Evolutionary conservation across 331 rosid genomes (phyloP), one percentile per base, ranked within the genome.

Genomic region (Arachis monticola): DNA sequence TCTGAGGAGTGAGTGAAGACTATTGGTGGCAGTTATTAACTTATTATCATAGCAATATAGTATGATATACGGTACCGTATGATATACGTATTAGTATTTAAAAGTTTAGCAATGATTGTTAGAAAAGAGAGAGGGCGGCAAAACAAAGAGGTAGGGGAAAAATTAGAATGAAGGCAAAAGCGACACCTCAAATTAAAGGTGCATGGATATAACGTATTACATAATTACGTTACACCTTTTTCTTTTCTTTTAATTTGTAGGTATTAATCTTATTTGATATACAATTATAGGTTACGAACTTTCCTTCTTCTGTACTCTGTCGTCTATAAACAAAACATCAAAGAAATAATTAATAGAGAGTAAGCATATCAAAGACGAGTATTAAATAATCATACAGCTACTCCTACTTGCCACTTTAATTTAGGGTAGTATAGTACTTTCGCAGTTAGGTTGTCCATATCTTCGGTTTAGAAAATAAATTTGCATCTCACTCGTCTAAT

Each of bases 61-160:
- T 22, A 22, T 22, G 27, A 22, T 22, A 22, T 22, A 22, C 27
- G 27, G 27, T 22, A 22, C 27, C 27, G 27, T 22, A 22, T 22
- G 27, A 22, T 22, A 22, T 22, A 22, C 27, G 27, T 22, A 22
- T 22, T 22, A 22, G 27, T 22, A 22, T 22, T 22, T 22, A 22
- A 22, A 22, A 22, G 27, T 22, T 22, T 22, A 22, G 27, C 27
- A 22, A 22, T 22, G 27, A 22, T 22, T 22, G 46, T 70, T 60
- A 40, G 77, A 74, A 63, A 22, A 22, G 27, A 83, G 70, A 74
- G 88, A 69, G 82, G 70, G 85, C 84, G 88, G 74, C 77, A 69
- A 80, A 80, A 69, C 7, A n/a, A 53, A 64, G 12, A 9, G 3
- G 53, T 0, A 48, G 53, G n/a, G 6, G 53, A 77, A 70, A 74